Evolutionary conservation across 2,329 filamentous ascomycete species (phyloP), one percentile per base, ranked within the genome.

Genomic region (Penicillium digitatum): DNA sequence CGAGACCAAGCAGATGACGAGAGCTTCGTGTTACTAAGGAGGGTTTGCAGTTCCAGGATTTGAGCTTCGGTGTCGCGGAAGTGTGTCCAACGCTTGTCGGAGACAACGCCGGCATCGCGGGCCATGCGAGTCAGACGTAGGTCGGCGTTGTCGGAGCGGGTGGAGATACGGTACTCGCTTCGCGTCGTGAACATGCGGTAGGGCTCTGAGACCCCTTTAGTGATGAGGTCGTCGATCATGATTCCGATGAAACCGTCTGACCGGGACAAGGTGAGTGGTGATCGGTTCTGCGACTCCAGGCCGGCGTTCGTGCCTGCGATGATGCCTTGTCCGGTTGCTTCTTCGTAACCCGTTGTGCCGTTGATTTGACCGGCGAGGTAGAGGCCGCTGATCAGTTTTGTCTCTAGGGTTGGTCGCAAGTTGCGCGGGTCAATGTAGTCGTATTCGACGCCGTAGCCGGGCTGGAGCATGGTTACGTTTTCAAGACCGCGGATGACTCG

Each of bases 121-220:
- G 90, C 94, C 70, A 87, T 87, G 29, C 82, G 79, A 0, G 94
- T 97, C 29, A 99, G 83, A 2, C 94, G 86, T 5, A 87, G 73
- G 73, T 99, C 94, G 34, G 94, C 94, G 69, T 99, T 99, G 76
- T 99, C 94, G 43, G 94, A 87, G 59, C 94, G 87, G 2, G 90
- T 85, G 40, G 87, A 90, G 82, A 99, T 92, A 59, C 94, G 89
- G 74, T 95, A 99, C 76, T 99, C 94, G 75, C 89, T 95, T 60
- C 94, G 86, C 6, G 89, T 89, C 2, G 94, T 99, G 77, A 99
- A 99, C 92, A 99, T 97, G 62, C 94, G 86, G 74, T 99, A 99
- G 1, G 94, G 94, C 70, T 99, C 94, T 2, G 89, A 92, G 29
- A 99, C 94, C 45, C 94, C 94, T 74, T 96, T 97, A 22, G 93